Conservation (phyloP, 1,284 basidiomycete species). For the Naganishia sp. region DNA sequence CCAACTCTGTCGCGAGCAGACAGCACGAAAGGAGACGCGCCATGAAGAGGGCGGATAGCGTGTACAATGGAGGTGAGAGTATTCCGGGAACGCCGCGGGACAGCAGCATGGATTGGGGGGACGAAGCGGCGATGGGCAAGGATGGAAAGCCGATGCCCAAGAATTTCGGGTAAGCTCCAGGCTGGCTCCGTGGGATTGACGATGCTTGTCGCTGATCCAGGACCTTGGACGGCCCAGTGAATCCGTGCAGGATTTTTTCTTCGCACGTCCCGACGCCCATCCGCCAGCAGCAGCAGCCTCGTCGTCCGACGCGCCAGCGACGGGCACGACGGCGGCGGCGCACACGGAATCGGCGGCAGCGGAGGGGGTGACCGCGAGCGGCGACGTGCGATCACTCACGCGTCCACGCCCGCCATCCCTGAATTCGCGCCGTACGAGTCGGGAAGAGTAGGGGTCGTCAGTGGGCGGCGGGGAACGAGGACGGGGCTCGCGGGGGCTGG, state of each 20-base stretch:
- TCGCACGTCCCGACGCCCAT: conserved; percentile 37
- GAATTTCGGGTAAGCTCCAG: conserved; percentile 49
- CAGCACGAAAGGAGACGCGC: conserved; percentile 79
- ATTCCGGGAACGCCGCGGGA: conserved; percentile 26
- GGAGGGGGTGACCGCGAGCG: conserved; percentile 23
- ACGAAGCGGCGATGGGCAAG: conserved; percentile 39
- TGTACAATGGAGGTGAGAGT: conserved; percentile 38
- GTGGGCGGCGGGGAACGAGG: too few species aligned
- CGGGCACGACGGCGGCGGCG: conserved; percentile 32
- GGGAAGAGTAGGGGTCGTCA: not conserved
- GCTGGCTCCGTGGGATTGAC: not conserved
- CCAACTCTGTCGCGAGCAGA: conserved; percentile 85
- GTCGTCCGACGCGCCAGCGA: conserved; percentile 42
- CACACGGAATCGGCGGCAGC: conserved; percentile 2
- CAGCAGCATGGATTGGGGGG: conserved; percentile 39
- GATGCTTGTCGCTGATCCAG: not conserved
- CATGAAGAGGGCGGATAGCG: conserved; percentile 46
- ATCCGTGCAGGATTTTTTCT: conserved; percentile 48
- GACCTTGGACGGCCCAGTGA: conserved; percentile 35
- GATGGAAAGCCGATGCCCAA: conserved; percentile 46
- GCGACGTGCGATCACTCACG: conserved; percentile 20
- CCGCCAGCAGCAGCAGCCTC: conserved; percentile 40
- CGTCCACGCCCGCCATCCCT: conserved; percentile 5
- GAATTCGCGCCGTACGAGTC: conserved; percentile 8
- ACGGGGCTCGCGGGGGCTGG: not conserved